These are phyloP conservation scores for Apiotrichum veenhuisii DNA, from an alignment of 1,284 basidiomycete species.

Conservation along the genomic window DNA sequence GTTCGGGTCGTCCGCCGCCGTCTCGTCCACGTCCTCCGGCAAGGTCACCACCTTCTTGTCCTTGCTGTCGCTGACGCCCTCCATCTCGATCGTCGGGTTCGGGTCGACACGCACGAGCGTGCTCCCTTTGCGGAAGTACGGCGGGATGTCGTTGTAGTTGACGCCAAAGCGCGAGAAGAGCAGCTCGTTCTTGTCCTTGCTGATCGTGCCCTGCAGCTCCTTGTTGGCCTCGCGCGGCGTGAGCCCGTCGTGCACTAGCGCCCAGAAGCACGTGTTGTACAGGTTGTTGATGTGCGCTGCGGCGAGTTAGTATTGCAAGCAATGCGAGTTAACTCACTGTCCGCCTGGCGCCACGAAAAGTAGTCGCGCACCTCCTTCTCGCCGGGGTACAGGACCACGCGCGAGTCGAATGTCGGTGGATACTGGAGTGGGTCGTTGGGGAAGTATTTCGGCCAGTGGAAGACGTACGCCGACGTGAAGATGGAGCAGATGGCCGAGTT, in stretches of 20 bases:
- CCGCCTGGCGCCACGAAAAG: constrained; percentile 91
- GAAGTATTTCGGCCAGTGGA: constrained; percentile 77
- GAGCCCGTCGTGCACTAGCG: constrained; percentile 74
- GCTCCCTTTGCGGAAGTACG: constrained; percentile 80
- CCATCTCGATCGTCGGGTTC: constrained; percentile 8
- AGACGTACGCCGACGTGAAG: constrained; percentile 90
- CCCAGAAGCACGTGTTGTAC: constrained; percentile 96
- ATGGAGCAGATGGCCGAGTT: constrained; percentile 80
- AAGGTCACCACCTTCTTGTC: no score
- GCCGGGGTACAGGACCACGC: constrained; percentile 79
- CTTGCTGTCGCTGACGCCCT: neutral
- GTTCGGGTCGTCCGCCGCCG: neutral
- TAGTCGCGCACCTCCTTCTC: constrained; percentile 77
- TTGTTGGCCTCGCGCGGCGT: constrained; percentile 78
- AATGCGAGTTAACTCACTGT: constrained; percentile 68
- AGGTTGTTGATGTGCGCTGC: constrained; percentile 96
- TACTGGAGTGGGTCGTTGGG: constrained; percentile 64
- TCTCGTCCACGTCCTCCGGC: neutral
- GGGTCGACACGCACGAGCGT: constrained; percentile 61
- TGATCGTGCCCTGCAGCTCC: constrained; percentile 75
- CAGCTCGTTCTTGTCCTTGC: constrained; percentile 86
- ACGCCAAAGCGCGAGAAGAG: constrained; percentile 74
- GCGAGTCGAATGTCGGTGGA: constrained; percentile 88
- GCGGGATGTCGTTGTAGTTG: constrained; percentile 79
- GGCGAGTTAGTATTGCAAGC: neutral